phyloP scores from a whole-genome alignment of 345 rosid genomes.

The Passiflora organensis region DNA sequence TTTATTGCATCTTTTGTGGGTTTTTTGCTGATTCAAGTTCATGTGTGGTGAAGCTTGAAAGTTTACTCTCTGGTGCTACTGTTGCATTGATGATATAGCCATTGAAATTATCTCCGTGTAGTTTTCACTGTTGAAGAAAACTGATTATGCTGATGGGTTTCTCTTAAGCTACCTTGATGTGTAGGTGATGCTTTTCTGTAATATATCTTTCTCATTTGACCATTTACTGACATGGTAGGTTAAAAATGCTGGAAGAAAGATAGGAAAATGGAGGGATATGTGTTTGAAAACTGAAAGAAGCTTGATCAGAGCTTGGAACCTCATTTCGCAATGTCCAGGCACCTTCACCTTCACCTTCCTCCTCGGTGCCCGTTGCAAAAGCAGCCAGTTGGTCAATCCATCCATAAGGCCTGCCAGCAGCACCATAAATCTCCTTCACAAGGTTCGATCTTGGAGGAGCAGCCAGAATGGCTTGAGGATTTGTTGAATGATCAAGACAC shows the following conservation, averaged over 20 bases:
- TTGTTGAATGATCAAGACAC: constrained; percentile 39
- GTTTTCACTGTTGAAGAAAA: neutral
- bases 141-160: constrained; percentile 17
- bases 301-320: constrained; percentile 3
- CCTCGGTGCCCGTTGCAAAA: constrained; percentile 66
- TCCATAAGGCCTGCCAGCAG: constrained; percentile 23
- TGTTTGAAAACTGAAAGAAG: constrained; percentile 4
- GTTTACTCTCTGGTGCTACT: constrained; percentile 26
- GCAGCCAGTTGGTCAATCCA: constrained; percentile 30
- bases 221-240: constrained; percentile 8
- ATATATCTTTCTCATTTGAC: constrained; percentile 13
- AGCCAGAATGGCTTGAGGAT: constrained; percentile 64
- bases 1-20: neutral
- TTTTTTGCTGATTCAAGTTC: neutral
- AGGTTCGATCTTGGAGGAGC: constrained; percentile 45
- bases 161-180: constrained; percentile 11
- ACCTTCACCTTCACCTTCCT: constrained; percentile 61
- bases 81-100: constrained; percentile 53
- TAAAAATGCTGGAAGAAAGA: constrained; percentile 22
- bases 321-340: constrained; percentile 54
- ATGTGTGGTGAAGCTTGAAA: constrained; percentile 18
- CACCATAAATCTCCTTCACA: constrained; percentile 46
- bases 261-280: constrained; percentile 5
- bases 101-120: no score
- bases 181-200: no score